Percentiles rank a stretch among this genome's conserved stretches.
phyloP scores from a whole-genome alignment of 2,329 filamentous ascomycete species.

The Microdochium nivale region DNA sequence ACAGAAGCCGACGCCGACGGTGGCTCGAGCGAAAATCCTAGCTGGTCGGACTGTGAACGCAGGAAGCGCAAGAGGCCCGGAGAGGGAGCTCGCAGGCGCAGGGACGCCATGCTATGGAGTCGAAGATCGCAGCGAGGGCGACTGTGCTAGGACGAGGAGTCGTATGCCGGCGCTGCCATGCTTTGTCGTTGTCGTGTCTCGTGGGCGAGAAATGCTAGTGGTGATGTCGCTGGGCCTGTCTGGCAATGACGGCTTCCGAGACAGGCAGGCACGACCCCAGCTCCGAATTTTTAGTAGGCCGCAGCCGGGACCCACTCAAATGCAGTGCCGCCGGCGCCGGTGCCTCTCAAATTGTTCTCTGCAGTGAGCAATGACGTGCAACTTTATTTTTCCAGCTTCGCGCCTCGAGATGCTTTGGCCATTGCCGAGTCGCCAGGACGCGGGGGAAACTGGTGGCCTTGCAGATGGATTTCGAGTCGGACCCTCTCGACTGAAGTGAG shows the following conservation, averaged over 20 bases:
- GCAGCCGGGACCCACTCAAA: not conserved
- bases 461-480: no score
- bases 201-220: not conserved
- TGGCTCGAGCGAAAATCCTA: conserved; percentile 29
- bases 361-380: no score
- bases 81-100: conserved; percentile 40
- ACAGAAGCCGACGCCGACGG: not conserved
- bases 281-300: not conserved
- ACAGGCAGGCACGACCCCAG: not conserved
- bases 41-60: conserved; percentile 56
- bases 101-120: conserved; percentile 31
- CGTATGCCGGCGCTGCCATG: not conserved
- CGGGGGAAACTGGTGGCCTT: no score
- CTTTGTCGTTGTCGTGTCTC: not conserved
- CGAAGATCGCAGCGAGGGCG: conserved; percentile 1
- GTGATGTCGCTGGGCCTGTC: not conserved
- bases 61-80: conserved; percentile 61
- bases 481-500: no score
- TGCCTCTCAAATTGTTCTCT: no score
- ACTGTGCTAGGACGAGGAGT: conserved; percentile 3
- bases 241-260: not conserved
- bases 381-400: no score
- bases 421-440: no score
- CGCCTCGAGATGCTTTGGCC: no score
- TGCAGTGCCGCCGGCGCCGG: no score